Percentiles rank a stretch among this genome's conserved stretches.
phyloP scores from a whole-genome alignment of 164 flowering plant species.

The Akebia trifoliata region DNA sequence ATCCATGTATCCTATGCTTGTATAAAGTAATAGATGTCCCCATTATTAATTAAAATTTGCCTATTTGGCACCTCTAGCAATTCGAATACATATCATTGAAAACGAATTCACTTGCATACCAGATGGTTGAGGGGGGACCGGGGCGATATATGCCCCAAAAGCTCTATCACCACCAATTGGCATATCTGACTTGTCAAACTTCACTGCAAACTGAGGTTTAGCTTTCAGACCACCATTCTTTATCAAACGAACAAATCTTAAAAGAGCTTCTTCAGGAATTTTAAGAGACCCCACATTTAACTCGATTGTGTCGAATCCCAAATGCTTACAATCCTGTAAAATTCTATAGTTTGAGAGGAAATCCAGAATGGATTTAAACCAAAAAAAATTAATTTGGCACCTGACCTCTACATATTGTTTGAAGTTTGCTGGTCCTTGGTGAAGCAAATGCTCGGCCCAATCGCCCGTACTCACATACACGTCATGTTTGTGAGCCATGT shows the following conservation, averaged over 20 bases:
- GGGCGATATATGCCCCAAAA: conserved; percentile 68
- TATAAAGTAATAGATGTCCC: too few relatives aligned
- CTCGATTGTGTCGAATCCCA: conserved; percentile 93
- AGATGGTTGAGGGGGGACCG: conserved; percentile 50
- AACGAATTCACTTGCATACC: conserved; percentile 32
- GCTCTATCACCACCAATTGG: conserved; percentile 61
- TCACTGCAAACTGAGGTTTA: conserved; percentile 75
- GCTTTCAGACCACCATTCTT: conserved; percentile 76
- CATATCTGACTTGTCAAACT: conserved; percentile 68
- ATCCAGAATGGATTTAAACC: not conserved
- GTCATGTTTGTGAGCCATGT: conserved; percentile 78
- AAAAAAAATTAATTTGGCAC: not conserved
- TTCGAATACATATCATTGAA: not conserved
- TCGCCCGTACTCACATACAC: conserved; percentile 88
- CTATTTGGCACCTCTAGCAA: too few relatives aligned
- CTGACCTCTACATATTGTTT: conserved; percentile 71
- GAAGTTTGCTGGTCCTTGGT: conserved; percentile 60
- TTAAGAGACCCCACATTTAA: conserved; percentile 66
- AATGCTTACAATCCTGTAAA: conserved; percentile 69
- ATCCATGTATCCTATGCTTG: too few relatives aligned
- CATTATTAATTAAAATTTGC: too few relatives aligned
- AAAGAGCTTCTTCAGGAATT: conserved; percentile 78
- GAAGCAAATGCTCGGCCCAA: conserved; percentile 82
- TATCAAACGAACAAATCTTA: conserved; percentile 74
- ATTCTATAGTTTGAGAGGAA: not conserved